phyloP scores from a whole-genome alignment of 2,329 filamentous ascomycete genomes.

The Aspergillus luchuensis region DNA sequence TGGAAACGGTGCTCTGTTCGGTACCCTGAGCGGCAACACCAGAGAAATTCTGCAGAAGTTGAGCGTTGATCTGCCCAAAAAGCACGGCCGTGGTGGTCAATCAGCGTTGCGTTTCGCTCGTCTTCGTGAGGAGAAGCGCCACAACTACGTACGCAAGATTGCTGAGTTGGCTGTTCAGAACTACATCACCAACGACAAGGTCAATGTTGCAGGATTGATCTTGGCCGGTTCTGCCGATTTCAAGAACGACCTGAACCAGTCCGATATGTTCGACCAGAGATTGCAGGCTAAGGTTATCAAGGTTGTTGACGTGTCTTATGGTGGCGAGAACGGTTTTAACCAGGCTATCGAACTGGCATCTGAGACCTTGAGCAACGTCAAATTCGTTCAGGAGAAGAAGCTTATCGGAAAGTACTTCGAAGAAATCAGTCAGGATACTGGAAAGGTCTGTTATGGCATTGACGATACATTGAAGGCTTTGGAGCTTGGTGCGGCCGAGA shows the following conservation, averaged over 20 bases:
- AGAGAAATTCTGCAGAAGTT: constrained; percentile 97
- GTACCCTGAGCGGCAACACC: constrained; percentile 95
- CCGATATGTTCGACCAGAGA: constrained; percentile 94
- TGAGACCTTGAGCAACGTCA: constrained; percentile 97
- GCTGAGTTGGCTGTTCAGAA: constrained; percentile 97
- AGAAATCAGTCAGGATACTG: constrained; percentile 96
- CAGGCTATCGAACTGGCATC: constrained; percentile 95
- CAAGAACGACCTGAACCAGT: constrained; percentile 98
- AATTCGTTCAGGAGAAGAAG: constrained; percentile 99
- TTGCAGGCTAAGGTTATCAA: constrained; percentile 96
- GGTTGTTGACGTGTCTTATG: constrained; percentile 97
- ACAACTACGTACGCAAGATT: constrained; percentile 99
- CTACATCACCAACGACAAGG: constrained; percentile 97
- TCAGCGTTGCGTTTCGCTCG: constrained; percentile 98
- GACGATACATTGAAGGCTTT: constrained; percentile 97
- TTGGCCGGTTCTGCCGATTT: constrained; percentile 97
- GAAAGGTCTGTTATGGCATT: constrained; percentile 95
- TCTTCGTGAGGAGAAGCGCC: constrained; percentile 98
- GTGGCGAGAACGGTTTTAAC: constrained; percentile 99
- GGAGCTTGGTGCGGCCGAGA: constrained; percentile 93
- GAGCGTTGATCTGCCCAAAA: constrained; percentile 97
- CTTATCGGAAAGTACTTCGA: constrained; percentile 99
- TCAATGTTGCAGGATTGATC: constrained; percentile 94
- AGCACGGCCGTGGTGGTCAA: constrained; percentile 99
- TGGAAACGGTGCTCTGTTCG: constrained; percentile 96